These are phyloP conservation scores for Pilatotrama ljubarskyi DNA, from an alignment of 768 basidiomycete species.

Conservation along the genomic window DNA sequence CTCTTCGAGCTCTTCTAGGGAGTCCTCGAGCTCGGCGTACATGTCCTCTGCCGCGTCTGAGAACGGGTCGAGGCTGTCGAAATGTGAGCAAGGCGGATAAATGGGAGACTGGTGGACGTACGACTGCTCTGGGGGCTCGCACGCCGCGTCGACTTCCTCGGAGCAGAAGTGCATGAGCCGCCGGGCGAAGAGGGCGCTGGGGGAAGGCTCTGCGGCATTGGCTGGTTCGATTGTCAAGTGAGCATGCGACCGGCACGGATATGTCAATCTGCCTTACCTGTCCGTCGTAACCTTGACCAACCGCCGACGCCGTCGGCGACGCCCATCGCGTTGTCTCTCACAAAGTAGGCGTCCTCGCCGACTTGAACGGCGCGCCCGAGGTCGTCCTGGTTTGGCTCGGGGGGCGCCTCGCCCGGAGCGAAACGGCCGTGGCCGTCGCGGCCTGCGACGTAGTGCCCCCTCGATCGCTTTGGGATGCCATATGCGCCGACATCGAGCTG, in stretches of 20 bases:
- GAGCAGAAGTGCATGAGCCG: slow-evolving; percentile 87
- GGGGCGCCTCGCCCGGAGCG: not conserved
- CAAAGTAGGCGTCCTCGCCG: slow-evolving; percentile 91
- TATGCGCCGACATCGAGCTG: slow-evolving; percentile 79
- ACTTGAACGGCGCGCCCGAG: slow-evolving; percentile 66
- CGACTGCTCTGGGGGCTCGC: slow-evolving; percentile 5
- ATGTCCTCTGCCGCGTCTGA: slow-evolving; percentile 41
- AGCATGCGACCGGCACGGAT: not conserved
- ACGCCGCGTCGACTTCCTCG: slow-evolving; percentile 46
- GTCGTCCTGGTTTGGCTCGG: slow-evolving; percentile 24
- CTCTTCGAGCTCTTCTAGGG: slow-evolving; percentile 65
- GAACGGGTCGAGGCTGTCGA: slow-evolving; percentile 3
- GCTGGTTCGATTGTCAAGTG: not conserved
- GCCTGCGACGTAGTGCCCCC: slow-evolving; percentile 24
- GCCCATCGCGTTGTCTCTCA: slow-evolving; percentile 83
- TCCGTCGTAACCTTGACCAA: slow-evolving; percentile 65
- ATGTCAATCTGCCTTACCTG: slow-evolving; percentile 31
- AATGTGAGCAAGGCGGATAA: not conserved
- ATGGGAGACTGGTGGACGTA: not conserved
- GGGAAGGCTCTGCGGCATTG: slow-evolving; percentile 35
- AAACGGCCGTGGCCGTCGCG: slow-evolving; percentile 27
- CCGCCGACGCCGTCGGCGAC: slow-evolving; percentile 96
- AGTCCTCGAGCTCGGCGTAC: slow-evolving; percentile 41
- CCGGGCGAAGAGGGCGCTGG: slow-evolving; percentile 65
- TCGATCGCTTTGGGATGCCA: slow-evolving; percentile 70